These are phyloP conservation scores for Paspalum notatum DNA, from an alignment of 176 grass and related monocot species.

Conservation along the genomic window DNA sequence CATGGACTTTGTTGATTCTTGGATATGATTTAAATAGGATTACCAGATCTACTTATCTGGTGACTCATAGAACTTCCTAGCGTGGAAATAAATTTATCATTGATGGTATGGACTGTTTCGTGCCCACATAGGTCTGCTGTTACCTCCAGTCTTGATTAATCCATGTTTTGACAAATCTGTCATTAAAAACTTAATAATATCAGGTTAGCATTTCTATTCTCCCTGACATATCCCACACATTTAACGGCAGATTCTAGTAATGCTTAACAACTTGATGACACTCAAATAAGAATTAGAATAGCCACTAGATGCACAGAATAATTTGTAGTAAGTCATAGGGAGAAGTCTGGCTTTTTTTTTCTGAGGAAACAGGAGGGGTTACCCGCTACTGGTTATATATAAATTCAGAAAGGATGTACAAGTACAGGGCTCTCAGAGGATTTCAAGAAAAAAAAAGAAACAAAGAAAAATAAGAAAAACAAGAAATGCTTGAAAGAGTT, in stretches of 20 bases:
- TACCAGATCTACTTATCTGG: neutral
- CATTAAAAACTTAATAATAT: neutral
- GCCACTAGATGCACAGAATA: neutral
- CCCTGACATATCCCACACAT: neutral
- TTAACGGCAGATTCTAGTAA: neutral
- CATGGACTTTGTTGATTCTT: neutral
- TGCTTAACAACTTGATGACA: neutral
- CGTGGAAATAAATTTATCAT: neutral
- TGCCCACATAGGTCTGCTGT: neutral
- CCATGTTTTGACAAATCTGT: neutral
- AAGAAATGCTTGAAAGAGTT: too few relatives aligned
- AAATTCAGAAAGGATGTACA: too few relatives aligned
- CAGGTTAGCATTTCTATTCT: neutral
- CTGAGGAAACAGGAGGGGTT: too few relatives aligned
- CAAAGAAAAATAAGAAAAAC: too few relatives aligned
- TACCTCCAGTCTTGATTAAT: neutral
- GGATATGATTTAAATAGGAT: neutral
- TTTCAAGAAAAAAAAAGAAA: too few relatives aligned
- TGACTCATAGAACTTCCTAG: too few relatives aligned
- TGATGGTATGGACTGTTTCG: neutral
- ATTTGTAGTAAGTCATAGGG: neutral
- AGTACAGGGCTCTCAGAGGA: too few relatives aligned
- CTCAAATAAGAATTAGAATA: conserved; percentile 4
- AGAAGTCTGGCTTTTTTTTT: neutral
- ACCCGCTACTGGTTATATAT: too few relatives aligned